Evolutionary conservation across 2,329 filamentous ascomycete species (phyloP), one percentile per base, ranked within the genome.

Genomic region (Paracorniculantispora psalliotae): DNA sequence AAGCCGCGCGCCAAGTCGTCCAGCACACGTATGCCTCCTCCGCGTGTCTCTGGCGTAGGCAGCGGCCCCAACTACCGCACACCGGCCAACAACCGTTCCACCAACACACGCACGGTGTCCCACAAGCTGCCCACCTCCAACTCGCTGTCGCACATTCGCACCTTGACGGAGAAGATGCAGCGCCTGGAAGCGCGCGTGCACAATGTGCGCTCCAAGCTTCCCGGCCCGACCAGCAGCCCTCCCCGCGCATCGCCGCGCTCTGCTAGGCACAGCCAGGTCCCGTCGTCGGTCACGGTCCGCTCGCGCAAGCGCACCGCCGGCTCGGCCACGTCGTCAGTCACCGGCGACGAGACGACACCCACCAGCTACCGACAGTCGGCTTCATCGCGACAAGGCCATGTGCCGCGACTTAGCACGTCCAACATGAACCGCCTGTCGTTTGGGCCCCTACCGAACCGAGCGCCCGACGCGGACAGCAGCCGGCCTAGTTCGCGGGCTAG

Each of bases 81-180:
- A 41, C 72, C 74, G 2, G 68, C 69, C 30, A 70, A 79, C 61
- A 50, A 48, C 54, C 69, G 73, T 30, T 67, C 81, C 1, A 79
- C 84, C 10, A 89, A 86, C n/a, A 75, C 85, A 49, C 77, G 83
- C n/a, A 74, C 76, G 12, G 68, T 75, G 23, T 75, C 77, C 19
- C 74, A 82, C 66, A 79, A 76, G 61, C 65, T 85, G 41, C 81
- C 83, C 26, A 77, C 79, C 56, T 86, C 80, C 62, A 85, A 79
- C 63, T 97, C 94, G 2, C 84, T 99, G 52, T 89, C 90, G 64
- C 94, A 99, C 71, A 96, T 99, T 68, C 91, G 93, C 63, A 89
- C 88, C 30, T 86, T 99, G 64, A 96, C 96, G 60, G 92, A 91
- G 28, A 94, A 97, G 75, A 97, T 97, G 92, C 91, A 97, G 74